phyloP scores from a whole-genome alignment of 2,329 filamentous ascomycete species.

The Cadophora luteo-olivacea region DNA sequence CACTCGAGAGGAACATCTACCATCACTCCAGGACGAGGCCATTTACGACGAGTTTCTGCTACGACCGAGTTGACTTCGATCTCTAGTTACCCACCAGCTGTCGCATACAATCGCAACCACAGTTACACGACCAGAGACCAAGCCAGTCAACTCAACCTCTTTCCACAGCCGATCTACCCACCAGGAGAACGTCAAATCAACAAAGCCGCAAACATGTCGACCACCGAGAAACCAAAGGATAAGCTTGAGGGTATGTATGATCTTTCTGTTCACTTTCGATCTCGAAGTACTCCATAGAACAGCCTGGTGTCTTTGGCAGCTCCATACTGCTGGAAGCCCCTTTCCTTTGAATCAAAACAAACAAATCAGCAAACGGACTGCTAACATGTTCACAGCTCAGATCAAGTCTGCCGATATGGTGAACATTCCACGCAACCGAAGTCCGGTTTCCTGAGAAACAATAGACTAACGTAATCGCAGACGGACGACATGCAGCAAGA shows the following conservation, averaged over 20 bases:
- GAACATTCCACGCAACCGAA: constrained; percentile 43
- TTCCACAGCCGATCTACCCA: not conserved
- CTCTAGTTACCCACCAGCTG: not conserved
- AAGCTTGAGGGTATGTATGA: constrained; percentile 43
- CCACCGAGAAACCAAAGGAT: constrained; percentile 41
- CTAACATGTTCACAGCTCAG: constrained; percentile 66
- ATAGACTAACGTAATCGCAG: constrained; percentile 56
- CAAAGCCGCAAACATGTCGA: constrained; percentile 33
- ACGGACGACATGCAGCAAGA: constrained; percentile 97
- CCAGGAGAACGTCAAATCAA: not conserved
- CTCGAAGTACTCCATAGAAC: not conserved
- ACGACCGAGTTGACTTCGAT: not conserved
- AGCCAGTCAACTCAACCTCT: not conserved
- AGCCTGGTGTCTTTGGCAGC: not conserved
- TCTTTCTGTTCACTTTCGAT: not conserved
- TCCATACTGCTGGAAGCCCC: not conserved
- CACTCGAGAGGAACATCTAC: not conserved
- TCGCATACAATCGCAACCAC: not conserved
- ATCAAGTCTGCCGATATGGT: constrained; percentile 99
- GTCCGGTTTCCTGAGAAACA: not conserved
- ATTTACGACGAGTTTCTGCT: constrained; percentile 1
- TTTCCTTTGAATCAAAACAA: constrained; percentile 13
- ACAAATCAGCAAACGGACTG: constrained; percentile 12
- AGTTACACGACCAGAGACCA: not conserved
- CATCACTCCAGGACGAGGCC: not conserved